phyloP scores from a whole-genome alignment of 202 grass and related monocot genomes.

The Brachypodium distachyon region DNA sequence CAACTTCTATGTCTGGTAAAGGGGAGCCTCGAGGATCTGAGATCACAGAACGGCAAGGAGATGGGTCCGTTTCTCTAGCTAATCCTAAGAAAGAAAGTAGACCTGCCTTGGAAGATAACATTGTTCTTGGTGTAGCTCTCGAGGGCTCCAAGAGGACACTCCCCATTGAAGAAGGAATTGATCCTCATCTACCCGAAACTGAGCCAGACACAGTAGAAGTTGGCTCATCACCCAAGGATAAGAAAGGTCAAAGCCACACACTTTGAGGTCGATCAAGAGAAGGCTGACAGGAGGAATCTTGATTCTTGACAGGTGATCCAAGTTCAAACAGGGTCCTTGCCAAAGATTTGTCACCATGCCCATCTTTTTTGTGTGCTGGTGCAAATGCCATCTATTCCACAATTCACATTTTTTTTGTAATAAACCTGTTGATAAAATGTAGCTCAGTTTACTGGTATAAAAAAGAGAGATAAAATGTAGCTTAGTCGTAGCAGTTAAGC shows the following conservation, averaged over 20 bases:
- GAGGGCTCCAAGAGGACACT: conserved; percentile 90
- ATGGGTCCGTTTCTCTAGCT: conserved; percentile 34
- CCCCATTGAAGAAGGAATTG: conserved; percentile 66
- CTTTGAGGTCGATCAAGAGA: conserved; percentile 1
- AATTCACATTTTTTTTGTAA: background rate
- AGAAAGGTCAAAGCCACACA: conserved; percentile 21
- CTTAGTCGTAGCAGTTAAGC: background rate
- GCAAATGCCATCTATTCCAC: conserved; percentile 13
- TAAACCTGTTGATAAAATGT: background rate
- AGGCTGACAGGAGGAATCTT: conserved; percentile 38
- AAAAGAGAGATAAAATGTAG: background rate
- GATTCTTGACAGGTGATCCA: conserved; percentile 34
- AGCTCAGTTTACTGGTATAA: too few species aligned
- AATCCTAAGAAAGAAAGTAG: conserved; percentile 65
- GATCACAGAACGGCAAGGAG: conserved; percentile 26
- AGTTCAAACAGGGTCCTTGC: background rate
- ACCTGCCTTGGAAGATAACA: conserved; percentile 76
- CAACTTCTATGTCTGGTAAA: conserved; percentile 28
- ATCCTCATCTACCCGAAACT: conserved; percentile 41
- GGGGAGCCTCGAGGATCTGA: conserved; percentile 25
- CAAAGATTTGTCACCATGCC: conserved; percentile 41
- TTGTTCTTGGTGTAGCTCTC: conserved; percentile 87
- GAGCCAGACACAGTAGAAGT: conserved; percentile 47
- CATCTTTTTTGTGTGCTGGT: conserved; percentile 51
- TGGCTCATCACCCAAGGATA: conserved; percentile 25